These are phyloP conservation scores for Dendrothele bispora DNA, from an alignment of 768 basidiomycete species.

Conservation along the genomic window DNA sequence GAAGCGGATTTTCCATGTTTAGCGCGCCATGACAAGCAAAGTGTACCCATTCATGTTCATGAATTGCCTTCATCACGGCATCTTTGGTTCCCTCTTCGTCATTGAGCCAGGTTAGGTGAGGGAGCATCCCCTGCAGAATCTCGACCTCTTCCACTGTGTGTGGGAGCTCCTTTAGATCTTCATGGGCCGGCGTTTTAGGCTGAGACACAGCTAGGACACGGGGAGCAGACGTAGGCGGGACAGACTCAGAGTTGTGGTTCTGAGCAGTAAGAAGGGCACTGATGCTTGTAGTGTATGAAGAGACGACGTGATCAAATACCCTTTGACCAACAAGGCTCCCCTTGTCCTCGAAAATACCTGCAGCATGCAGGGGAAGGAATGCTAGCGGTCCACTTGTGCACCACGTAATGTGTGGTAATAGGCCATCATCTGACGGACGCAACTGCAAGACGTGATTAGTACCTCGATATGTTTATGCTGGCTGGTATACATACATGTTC, in stretches of 20 bases:
- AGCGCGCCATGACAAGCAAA: conserved; percentile 34
- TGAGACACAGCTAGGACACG: not conserved
- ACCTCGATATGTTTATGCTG: not conserved
- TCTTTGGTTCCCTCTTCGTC: conserved; percentile 13
- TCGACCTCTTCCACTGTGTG: not conserved
- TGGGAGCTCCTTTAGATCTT: conserved; percentile 1
- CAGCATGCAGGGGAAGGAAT: conserved; percentile 12
- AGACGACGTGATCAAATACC: conserved; percentile 1
- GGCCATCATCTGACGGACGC: not conserved
- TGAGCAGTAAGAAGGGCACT: conserved; percentile 9
- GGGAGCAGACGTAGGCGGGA: not conserved
- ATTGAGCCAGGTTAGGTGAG: conserved; percentile 1
- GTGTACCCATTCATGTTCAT: conserved; percentile 25
- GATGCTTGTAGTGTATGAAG: conserved; percentile 17
- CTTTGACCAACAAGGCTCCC: not conserved
- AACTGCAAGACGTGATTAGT: not conserved
- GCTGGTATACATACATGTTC: not conserved
- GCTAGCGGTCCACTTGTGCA: conserved; percentile 8
- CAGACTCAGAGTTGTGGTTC: not conserved
- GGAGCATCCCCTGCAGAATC: not conserved
- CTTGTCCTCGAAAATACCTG: conserved; percentile 1
- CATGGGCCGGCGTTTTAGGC: not conserved
- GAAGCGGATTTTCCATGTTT: conserved; percentile 21
- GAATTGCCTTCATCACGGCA: conserved; percentile 11
- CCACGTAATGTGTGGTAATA: conserved; percentile 6